Evolutionary conservation across 164 flowering plant species (phyloP).

Genomic region (Amborella trichopoda): DNA sequence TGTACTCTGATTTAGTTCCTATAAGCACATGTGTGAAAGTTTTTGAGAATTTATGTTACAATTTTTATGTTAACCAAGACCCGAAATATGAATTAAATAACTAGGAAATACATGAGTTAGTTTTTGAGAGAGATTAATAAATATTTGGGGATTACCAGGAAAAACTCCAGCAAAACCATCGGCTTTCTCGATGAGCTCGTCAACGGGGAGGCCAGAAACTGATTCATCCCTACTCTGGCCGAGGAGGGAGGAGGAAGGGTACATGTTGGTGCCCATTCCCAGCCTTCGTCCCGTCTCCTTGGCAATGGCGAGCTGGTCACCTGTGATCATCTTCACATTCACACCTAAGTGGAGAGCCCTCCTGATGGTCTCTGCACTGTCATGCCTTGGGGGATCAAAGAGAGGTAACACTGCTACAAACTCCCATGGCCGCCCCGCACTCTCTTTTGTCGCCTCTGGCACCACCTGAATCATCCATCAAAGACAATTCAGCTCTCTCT

Average conservation of each 20-base stretch:
- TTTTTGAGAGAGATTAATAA: too few species aligned
- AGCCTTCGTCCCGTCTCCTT: conserved; percentile 25
- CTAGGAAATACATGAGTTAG: too few species aligned
- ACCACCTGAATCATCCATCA: too few species aligned
- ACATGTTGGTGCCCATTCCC: conserved; percentile 28
- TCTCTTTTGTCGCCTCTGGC: conserved; percentile 22
- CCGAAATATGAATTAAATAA: not conserved
- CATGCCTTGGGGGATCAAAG: conserved; percentile 24
- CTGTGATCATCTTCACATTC: conserved; percentile 25
- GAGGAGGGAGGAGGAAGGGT: conserved; percentile 25
- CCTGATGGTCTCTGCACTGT: conserved; percentile 20
- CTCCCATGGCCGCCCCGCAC: conserved; percentile 21
- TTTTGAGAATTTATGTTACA: too few species aligned
- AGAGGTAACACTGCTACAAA: conserved; percentile 22
- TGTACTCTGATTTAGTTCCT: too few species aligned
- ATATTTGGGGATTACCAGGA: conserved; percentile 12
- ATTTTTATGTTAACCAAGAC: not conserved
- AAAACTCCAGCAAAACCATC: conserved; percentile 30
- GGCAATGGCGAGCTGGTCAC: conserved; percentile 22
- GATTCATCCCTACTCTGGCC: conserved; percentile 17
- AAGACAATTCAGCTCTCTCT: not conserved
- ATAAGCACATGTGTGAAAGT: too few species aligned
- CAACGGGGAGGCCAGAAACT: conserved; percentile 16
- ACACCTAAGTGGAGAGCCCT: conserved; percentile 22
- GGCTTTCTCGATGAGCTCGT: conserved; percentile 25